Evolutionary conservation across 495 filamentous ascomycete species (phyloP), one percentile per base, ranked within the genome.

Genomic region (Podospora pseudoanserina): DNA sequence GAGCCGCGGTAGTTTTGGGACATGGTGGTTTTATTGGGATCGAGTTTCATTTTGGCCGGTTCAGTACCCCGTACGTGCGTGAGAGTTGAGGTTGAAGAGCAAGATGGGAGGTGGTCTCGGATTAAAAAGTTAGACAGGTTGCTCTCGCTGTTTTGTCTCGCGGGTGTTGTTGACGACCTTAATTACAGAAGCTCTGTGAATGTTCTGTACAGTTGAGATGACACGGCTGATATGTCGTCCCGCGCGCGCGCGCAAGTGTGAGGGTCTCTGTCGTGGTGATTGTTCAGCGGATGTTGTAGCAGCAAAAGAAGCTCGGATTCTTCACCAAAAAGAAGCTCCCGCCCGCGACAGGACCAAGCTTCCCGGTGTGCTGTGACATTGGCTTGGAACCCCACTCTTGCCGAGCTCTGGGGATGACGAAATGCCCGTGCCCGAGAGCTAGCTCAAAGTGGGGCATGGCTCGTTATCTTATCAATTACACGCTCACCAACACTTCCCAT

Each of bases 1-100:
- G 83, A 80, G 49, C 82, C 84, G 32, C 79, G 78, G 69, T 84
- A 84, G 78, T 82, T 72, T 70, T 78, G 78, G 34, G 81, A 84
- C 72, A 75, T 74, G 49, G 80, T 80, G 62, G 77, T 83, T 75
- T 84, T 84, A 60, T 74, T 67, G 78, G 58, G 64, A 28, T 67
- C 58, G 68, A 34, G 18, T 63, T 49, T 63, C 76, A 78, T 78
- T 19, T 64, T 69, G 63, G 56, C 39, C 39, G 68, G 62, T 5
- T 64, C 44, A 16, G 39, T 39, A 2, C 0, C 6, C 11, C 11
- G 34, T 39, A 11, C 4, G 34, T 4, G 5, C 18, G 2, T 49
- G 39, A 39, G 34, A 11, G 39, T 49, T 11, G 15, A 49, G 39
- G 39, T 13, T 49, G 39, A 16, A 49, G 39, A 49, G 39, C 7